Evolutionary conservation across 1,139 yeast genomes (phyloP).

Genomic region (Suhomyces ambrosiae): DNA sequence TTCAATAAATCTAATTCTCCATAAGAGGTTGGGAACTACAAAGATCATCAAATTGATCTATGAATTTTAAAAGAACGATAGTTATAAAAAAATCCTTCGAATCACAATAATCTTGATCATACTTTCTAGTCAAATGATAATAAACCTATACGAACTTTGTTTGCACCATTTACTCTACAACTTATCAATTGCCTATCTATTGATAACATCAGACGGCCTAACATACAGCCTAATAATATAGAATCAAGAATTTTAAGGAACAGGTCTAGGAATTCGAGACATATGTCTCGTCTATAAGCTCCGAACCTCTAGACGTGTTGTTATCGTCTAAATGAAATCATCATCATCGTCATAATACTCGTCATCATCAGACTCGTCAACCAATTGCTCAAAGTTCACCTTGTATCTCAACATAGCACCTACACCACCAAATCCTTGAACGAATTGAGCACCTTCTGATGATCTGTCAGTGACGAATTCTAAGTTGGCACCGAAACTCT

Average conservation of each 20-base stretch:
- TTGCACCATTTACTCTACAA: no score
- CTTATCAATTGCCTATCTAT: not conserved
- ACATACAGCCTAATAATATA: constrained; percentile 1
- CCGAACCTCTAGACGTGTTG: not conserved
- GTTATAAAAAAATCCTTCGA: no score
- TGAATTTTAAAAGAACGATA: no score
- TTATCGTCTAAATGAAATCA: constrained; percentile 44
- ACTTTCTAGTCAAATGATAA: no score
- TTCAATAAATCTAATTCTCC: no score
- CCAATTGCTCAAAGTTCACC: constrained; percentile 93
- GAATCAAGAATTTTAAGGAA: not conserved
- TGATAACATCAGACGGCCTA: not conserved
- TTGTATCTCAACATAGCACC: constrained; percentile 96
- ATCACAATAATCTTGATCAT: no score
- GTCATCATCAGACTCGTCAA: constrained; percentile 81
- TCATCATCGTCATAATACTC: constrained; percentile 82
- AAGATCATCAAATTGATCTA: no score
- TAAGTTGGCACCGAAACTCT: constrained; percentile 88
- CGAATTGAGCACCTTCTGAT: constrained; percentile 98
- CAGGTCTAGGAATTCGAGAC: constrained; percentile 1
- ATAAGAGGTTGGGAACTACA: no score
- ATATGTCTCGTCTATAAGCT: not conserved
- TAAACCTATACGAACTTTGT: no score
- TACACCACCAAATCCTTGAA: constrained; percentile 97
- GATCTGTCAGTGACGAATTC: constrained; percentile 97